Base-by-base conservation (phyloP, 2,329 filamentous ascomycete genomes). In the Amauroascus niger region DNA sequence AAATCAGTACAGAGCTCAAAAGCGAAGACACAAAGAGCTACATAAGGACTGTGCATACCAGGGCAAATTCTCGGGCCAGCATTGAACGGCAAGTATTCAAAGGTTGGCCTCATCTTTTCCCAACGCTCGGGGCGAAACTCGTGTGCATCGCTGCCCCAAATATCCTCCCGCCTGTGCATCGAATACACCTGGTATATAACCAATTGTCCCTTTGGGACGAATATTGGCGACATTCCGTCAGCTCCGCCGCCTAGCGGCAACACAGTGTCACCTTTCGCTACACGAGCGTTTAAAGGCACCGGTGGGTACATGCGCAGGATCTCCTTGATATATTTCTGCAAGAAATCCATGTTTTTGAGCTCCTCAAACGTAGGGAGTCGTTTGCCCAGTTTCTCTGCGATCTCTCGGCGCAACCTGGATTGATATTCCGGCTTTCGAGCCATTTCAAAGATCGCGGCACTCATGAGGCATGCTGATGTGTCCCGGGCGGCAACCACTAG, bases 161-260 rank as follows among this genome's bases (percentile, higher is more conserved):
- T 69, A 61, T 78, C 75, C 37, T 65, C 67, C 13, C 85, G 79
- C 1, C 87, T 81, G 64, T 93, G 87, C 84, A 91, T 86, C 4
- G 80, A 69, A 52, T 88, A 77, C 0, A 84, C 76, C 45, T 76
- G 82, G 73, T 88, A 93, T 44, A 71, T 74, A 56, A 93, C 73
- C 5, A 77, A 68, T 1, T 81, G 82, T 62, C 83, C 80, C 66
- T 86, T 84, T 55, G 79, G 77, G 7, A 88, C 70, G 55, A 81
- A 80, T 1, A 91, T 64, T 0, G 85, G 86, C 41, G 76, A 70
- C 1, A 70, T 67, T 37, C 74, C 67, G 65, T 85, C 79, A 1
- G 78, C 75, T 0, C 85, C 86, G 57, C 84, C 84, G 57, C 85
- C 71, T 2, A 59, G 58, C 1, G 73, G 73, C 37, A 76, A 61